A percentile compares a stretch with the other conserved stretches of the same genome.
Conservation (phyloP, 805 yeast genomes). For the Scheffersomyces coipomensis region DNA sequence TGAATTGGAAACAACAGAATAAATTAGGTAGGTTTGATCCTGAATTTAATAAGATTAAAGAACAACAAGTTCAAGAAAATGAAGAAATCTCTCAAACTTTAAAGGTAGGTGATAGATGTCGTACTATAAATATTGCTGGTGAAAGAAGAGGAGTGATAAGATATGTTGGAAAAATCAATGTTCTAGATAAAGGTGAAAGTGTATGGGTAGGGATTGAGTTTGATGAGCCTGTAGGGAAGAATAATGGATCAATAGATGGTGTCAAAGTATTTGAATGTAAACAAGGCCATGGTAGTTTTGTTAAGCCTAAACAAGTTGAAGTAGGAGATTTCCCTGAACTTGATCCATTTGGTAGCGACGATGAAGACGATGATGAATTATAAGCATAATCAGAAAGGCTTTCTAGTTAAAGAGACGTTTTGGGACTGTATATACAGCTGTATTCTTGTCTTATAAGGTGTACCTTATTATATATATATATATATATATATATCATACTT, state of each 20-base stretch:
- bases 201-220: constrained; percentile 85
- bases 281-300: constrained; percentile 70
- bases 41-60: constrained; percentile 27
- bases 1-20: constrained; percentile 72
- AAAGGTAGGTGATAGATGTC: constrained; percentile 53
- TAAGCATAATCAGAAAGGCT: no score
- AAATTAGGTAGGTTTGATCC: constrained; percentile 75
- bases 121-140: constrained; percentile 41
- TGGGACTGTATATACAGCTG: no score
- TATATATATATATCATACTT: no score
- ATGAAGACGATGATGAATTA: constrained; percentile 47
- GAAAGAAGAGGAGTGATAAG: constrained; percentile 69
- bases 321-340: constrained; percentile 64
- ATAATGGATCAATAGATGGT: constrained; percentile 74
- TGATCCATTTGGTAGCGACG: constrained; percentile 45
- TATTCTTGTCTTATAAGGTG: no score
- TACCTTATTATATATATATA: no score
- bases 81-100: constrained; percentile 27
- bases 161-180: constrained; percentile 67
- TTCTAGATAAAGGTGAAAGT: constrained; percentile 48
- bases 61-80: constrained; percentile 26
- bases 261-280: constrained; percentile 55
- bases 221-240: constrained; percentile 84
- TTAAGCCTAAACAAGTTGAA: constrained; percentile 66
- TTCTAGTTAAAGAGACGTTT: no score